Conservation (phyloP, 371 early-diverging fungal species). For the Gilbertella persicaria region DNA sequence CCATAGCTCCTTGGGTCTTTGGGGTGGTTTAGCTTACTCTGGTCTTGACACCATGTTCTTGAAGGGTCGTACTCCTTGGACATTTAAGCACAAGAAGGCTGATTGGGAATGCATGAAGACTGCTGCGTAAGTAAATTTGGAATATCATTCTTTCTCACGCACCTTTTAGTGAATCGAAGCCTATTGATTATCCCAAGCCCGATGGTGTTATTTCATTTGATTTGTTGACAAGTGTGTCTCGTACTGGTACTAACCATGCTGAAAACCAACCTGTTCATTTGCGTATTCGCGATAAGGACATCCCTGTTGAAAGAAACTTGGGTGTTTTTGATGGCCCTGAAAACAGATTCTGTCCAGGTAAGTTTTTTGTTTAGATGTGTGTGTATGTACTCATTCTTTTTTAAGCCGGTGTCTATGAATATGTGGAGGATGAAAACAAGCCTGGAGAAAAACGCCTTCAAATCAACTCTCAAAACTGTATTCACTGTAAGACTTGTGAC, state of each 20-base stretch:
- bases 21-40: constrained; percentile 86
- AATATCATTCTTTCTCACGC: constrained; percentile 5
- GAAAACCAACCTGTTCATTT: constrained; percentile 97
- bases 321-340: constrained; percentile 96
- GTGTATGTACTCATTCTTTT: neutral
- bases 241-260: constrained; percentile 95
- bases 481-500: constrained; percentile 99
- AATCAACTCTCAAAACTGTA: constrained; percentile 97
- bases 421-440: constrained; percentile 88
- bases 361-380: neutral
- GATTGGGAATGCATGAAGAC: constrained; percentile 82
- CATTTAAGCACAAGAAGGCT: constrained; percentile 86
- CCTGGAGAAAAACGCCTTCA: constrained; percentile 92
- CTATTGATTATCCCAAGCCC: constrained; percentile 97
- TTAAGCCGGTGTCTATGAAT: constrained; percentile 97
- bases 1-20: constrained; percentile 86
- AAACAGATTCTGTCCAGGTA: constrained; percentile 94
- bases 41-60: constrained; percentile 89
- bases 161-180: constrained; percentile 55
- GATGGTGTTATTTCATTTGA: constrained; percentile 96
- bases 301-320: constrained; percentile 84
- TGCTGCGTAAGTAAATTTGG: constrained; percentile 51
- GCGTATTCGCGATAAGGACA: constrained; percentile 67
- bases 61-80: constrained; percentile 92
- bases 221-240: constrained; percentile 87